These are phyloP conservation scores for Talaromyces sp. DNA, from an alignment of 2,329 filamentous ascomycete species.

Conservation along the genomic window DNA sequence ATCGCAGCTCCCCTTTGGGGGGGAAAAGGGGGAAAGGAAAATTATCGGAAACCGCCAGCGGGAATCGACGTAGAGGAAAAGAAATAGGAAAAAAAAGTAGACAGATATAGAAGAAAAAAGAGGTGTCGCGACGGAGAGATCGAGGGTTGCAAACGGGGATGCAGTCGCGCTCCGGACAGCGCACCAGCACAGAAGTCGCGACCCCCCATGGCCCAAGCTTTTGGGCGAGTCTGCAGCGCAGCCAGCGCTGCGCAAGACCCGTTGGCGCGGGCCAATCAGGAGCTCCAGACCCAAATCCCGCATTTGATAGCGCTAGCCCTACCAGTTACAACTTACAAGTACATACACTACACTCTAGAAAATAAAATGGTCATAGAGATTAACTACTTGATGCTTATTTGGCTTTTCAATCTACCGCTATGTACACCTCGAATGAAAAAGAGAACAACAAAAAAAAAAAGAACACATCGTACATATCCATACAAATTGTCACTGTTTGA, in stretches of 20 bases:
- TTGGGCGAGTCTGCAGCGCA: neutral
- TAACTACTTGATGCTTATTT: neutral
- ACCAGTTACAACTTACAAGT: neutral
- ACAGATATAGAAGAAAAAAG: neutral
- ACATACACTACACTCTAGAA: neutral
- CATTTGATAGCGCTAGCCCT: neutral
- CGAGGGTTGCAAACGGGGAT: neutral
- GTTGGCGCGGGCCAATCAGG: neutral
- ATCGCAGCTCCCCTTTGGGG: conserved; percentile 10
- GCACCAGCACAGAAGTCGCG: conserved; percentile 26
- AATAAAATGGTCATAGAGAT: neutral
- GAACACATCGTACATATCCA: conserved; percentile 1
- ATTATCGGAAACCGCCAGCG: neutral
- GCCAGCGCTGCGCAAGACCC: neutral
- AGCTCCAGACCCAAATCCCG: neutral
- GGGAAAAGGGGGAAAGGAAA: neutral
- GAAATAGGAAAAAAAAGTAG: neutral
- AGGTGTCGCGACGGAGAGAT: neutral
- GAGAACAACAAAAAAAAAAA: neutral
- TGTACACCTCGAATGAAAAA: conserved; percentile 1
- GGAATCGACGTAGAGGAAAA: neutral
- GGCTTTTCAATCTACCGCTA: neutral
- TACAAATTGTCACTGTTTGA: neutral
- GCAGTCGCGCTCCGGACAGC: neutral
- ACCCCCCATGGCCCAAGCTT: conserved; percentile 36